phyloP scores from a whole-genome alignment of 306 rosid species.

The Acacia crassicarpa region DNA sequence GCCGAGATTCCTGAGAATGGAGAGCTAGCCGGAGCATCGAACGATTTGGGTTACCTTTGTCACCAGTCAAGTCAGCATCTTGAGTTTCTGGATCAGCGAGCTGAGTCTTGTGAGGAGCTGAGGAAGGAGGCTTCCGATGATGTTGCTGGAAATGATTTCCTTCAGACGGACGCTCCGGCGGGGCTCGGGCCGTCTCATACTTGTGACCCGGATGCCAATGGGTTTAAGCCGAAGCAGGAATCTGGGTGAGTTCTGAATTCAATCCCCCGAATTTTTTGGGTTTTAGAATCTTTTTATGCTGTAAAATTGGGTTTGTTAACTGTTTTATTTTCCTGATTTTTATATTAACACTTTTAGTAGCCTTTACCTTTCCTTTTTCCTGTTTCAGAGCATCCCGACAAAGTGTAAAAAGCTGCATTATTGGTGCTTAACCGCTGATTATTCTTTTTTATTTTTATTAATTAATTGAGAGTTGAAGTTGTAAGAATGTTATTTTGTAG shows the following conservation, averaged over 20 bases:
- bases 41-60: constrained; percentile 11
- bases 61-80: neutral
- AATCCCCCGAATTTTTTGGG: neutral
- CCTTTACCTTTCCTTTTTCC: neutral
- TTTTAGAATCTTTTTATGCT: neutral
- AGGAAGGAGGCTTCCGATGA: neutral
- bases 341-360: neutral
- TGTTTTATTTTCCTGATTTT: neutral
- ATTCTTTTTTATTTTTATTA: neutral
- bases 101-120: constrained; percentile 14
- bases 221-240: constrained; percentile 23
- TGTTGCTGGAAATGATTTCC: neutral
- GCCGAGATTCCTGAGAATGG: neutral
- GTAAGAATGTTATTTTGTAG: neutral
- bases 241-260: constrained; percentile 49
- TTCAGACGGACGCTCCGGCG: constrained; percentile 1
- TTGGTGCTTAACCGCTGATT: neutral
- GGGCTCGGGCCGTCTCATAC: constrained; percentile 41
- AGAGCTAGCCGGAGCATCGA: neutral
- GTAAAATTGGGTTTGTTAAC: neutral
- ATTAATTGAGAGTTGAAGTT: neutral
- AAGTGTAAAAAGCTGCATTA: constrained; percentile 19
- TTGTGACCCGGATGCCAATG: neutral
- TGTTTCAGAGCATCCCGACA: constrained; percentile 19
- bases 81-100: neutral